A percentile compares a stretch with the other conserved stretches of the same genome.
phyloP scores from a whole-genome alignment of 352 stramenopile genomes.

The Phytophthora idaei region DNA sequence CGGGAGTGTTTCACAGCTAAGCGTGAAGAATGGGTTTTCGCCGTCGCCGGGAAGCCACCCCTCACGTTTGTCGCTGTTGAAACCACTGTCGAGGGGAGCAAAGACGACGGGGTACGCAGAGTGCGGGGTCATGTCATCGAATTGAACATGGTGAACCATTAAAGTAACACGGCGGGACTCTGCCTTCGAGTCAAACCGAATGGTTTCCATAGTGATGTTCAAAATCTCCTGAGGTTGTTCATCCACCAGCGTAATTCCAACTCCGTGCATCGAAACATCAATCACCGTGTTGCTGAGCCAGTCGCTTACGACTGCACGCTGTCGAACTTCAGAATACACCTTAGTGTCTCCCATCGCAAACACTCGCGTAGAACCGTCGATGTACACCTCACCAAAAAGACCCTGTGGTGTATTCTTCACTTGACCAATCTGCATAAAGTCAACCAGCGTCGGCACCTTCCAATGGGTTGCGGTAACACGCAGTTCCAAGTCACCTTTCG shows the following conservation, averaged over 20 bases:
- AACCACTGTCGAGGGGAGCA: slow-evolving; percentile 81
- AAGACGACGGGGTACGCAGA: slow-evolving; percentile 80
- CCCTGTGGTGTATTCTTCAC: slow-evolving; percentile 58
- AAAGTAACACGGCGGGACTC: slow-evolving; percentile 58
- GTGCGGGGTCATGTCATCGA: slow-evolving; percentile 85
- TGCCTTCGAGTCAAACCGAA: slow-evolving; percentile 63
- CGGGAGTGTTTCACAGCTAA: slow-evolving; percentile 69
- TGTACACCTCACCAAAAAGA: slow-evolving; percentile 85
- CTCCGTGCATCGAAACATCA: slow-evolving; percentile 73
- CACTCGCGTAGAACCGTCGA: slow-evolving; percentile 81
- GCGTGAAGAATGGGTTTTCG: slow-evolving; percentile 72
- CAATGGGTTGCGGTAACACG: slow-evolving; percentile 65
- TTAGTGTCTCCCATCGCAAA: slow-evolving; percentile 80
- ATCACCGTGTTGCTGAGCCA: slow-evolving; percentile 80
- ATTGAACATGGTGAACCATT: slow-evolving; percentile 82
- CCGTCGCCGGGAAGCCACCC: slow-evolving; percentile 81
- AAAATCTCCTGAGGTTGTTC: slow-evolving; percentile 74
- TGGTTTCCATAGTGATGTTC: slow-evolving; percentile 89
- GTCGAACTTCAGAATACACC: slow-evolving; percentile 61
- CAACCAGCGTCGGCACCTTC: slow-evolving; percentile 73
- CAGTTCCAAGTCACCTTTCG: slow-evolving; percentile 58
- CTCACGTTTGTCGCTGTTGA: slow-evolving; percentile 88
- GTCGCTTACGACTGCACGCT: slow-evolving; percentile 63
- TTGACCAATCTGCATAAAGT: slow-evolving; percentile 78
- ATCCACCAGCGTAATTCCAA: slow-evolving; percentile 85